Evolutionary conservation across 108 stramenopile species (phyloP).

Genomic region (Phaeodactylum tricornutum): DNA sequence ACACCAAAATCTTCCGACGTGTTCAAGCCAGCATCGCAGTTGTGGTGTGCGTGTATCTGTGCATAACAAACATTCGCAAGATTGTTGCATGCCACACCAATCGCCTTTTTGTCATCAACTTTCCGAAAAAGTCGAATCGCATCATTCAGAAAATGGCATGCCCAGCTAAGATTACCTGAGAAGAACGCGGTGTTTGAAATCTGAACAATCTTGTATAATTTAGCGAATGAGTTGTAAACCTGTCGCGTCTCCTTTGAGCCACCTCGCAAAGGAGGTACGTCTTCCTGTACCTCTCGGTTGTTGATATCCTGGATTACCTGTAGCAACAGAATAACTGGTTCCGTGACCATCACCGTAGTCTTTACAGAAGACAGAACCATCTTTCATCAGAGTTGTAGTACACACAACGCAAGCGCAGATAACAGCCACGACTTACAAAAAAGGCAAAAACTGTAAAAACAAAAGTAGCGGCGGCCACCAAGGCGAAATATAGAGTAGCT

Average conservation of each 20-base stretch:
- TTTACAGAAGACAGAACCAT: conserved; percentile 4
- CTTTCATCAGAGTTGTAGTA: no score
- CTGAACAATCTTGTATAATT: conserved; percentile 37
- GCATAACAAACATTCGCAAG: conserved; percentile 42
- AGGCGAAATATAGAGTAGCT: no score
- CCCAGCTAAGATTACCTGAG: conserved; percentile 27
- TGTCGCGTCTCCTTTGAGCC: conserved; percentile 31
- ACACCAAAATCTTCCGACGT: background rate
- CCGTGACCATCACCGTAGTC: conserved; percentile 23
- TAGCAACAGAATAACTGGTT: conserved; percentile 20
- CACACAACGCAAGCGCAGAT: no score
- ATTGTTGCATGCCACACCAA: conserved; percentile 50
- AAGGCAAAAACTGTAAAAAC: no score
- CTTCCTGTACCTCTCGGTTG: conserved; percentile 18
- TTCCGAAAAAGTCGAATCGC: conserved; percentile 38
- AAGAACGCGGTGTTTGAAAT: conserved; percentile 50
- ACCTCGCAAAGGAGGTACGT: conserved; percentile 37
- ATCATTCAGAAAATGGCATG: conserved; percentile 31
- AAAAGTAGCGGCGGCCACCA: no score
- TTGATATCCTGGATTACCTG: conserved; percentile 33
- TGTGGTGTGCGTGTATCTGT: background rate
- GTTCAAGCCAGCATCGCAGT: no score
- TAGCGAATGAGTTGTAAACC: conserved; percentile 38
- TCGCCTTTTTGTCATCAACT: conserved; percentile 54
- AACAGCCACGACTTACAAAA: no score